These are phyloP conservation scores for Claviceps capensis DNA, from an alignment of 2,329 filamentous ascomycete genomes.

Conservation along the genomic window DNA sequence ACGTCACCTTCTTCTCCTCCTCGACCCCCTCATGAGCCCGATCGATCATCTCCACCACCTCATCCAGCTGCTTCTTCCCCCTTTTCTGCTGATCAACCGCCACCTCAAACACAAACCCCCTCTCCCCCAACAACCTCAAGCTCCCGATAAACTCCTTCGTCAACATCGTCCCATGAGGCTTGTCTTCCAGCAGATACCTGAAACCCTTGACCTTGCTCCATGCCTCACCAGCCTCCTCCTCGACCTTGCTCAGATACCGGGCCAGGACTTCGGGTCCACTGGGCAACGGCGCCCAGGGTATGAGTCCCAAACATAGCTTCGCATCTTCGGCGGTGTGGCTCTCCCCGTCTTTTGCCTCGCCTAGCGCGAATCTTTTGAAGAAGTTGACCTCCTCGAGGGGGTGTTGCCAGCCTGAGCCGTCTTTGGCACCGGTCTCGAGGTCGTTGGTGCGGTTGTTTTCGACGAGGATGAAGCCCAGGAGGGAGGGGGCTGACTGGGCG, in stretches of 20 bases:
- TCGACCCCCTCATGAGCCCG: slow-evolving; percentile 48
- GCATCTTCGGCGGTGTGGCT: slow-evolving; percentile 35
- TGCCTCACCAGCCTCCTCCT: slow-evolving; percentile 46
- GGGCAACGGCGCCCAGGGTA: slow-evolving; percentile 78
- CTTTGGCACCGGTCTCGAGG: slow-evolving; percentile 29
- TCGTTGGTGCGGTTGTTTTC: slow-evolving; percentile 66
- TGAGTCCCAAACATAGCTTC: slow-evolving; percentile 49
- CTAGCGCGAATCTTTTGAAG: slow-evolving; percentile 51
- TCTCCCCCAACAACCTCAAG: slow-evolving; percentile 49
- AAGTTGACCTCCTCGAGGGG: slow-evolving; percentile 62
- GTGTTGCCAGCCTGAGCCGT: slow-evolving; percentile 46
- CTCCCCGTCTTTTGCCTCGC: slow-evolving; percentile 40
- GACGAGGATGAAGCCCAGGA: slow-evolving; percentile 66
- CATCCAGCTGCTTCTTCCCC: slow-evolving; percentile 60
- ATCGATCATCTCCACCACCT: slow-evolving; percentile 56
- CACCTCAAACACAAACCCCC: slow-evolving; percentile 62
- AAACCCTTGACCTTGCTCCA: slow-evolving; percentile 65
- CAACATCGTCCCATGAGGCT: slow-evolving; percentile 52
- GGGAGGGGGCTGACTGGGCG: slow-evolving; percentile 25
- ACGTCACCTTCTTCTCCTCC: slow-evolving; percentile 45
- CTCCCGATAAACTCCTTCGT: slow-evolving; percentile 49
- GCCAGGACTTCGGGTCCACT: slow-evolving; percentile 46
- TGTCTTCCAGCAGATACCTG: slow-evolving; percentile 71
- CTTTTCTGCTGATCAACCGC: slow-evolving; percentile 70
- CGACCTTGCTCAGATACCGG: slow-evolving; percentile 49